Conservation (phyloP, 2,329 filamentous ascomycete genomes). For the Lojkania enalia region DNA sequence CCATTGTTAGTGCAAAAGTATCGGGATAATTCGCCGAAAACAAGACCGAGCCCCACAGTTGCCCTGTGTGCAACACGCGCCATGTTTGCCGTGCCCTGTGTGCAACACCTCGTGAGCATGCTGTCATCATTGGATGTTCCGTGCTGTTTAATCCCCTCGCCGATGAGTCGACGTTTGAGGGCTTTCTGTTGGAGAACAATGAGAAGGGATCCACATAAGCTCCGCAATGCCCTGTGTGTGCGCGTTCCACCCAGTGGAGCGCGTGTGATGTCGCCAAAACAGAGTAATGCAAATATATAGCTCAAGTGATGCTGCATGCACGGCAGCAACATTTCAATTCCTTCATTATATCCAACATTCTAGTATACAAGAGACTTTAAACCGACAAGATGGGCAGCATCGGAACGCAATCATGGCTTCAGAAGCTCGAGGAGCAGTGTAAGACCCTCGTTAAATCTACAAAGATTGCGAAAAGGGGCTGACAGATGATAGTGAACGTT, state of each 20-base stretch:
- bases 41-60: slow-evolving; percentile 1
- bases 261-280: background rate
- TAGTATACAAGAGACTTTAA: no score
- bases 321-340: no score
- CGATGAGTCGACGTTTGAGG: no score
- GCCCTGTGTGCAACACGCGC: slow-evolving; percentile 11
- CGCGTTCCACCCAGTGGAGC: no score
- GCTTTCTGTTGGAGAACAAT: no score
- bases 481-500: slow-evolving; percentile 49
- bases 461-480: no score
- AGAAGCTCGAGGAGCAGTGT: slow-evolving; percentile 51
- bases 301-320: no score
- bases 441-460: slow-evolving; percentile 12
- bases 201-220: slow-evolving; percentile 15
- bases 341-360: no score
- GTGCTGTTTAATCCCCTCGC: no score
- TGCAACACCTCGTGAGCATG: background rate
- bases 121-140: no score
- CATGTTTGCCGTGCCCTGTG: slow-evolving; percentile 2
- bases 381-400: slow-evolving; percentile 38
- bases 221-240: slow-evolving; percentile 32
- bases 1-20: background rate
- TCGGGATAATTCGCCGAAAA: background rate
- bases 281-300: background rate
- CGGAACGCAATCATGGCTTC: slow-evolving; percentile 44